Evolutionary conservation across 2,329 filamentous ascomycete genomes (phyloP), one percentile per base, ranked within the genome.

Genomic region (Moelleriella libera): DNA sequence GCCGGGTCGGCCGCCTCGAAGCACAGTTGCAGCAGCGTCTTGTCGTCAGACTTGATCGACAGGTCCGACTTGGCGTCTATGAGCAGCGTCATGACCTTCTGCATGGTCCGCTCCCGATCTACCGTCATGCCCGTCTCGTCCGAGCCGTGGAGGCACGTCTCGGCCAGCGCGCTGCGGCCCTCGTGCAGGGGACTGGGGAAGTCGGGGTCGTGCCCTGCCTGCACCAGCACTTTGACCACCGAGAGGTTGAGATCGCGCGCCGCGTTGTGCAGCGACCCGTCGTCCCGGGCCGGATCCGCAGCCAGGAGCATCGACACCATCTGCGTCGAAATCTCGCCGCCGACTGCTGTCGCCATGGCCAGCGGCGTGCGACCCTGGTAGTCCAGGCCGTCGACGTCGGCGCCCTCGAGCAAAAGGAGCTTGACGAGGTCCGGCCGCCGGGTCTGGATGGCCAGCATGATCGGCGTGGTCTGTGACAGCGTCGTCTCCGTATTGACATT

Each of bases 211-310:
- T 84, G 80, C 2, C 73, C 75, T 51, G 74, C 65, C 43, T 79
- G 66, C 5, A 83, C 61, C 2, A 85, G 65, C 2, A 78, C 64
- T 45, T 69, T 67, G 51, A 82, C 74, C 1, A 72, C 73, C 10
- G 71, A 62, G 0, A 80, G 52, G 52, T 82, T 77, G 21, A 84
- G 66, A 44, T 75, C 70, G 10, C 76, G 68, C 0, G 80, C 74
- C 4, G 80, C 77, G 50, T 82, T 80, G 54, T 85, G 81, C 3
- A 85, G 65, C 1, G 78, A 83, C 0, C 80, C 80, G 50, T 85
- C 81, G 49, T 84, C 78, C 41, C 67, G 69, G 2, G 74, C 70
- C 1, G 77, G 74, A 21, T 76, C 74, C 0, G 75, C 72, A 0
- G 70, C 70, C 5, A 82, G 65, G 1, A 83, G 60, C 46, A 68